Evolutionary conservation across 208 protist species (phyloP), one percentile per base, ranked within the genome.

Genomic region (Acanthamoeba divionensis): DNA sequence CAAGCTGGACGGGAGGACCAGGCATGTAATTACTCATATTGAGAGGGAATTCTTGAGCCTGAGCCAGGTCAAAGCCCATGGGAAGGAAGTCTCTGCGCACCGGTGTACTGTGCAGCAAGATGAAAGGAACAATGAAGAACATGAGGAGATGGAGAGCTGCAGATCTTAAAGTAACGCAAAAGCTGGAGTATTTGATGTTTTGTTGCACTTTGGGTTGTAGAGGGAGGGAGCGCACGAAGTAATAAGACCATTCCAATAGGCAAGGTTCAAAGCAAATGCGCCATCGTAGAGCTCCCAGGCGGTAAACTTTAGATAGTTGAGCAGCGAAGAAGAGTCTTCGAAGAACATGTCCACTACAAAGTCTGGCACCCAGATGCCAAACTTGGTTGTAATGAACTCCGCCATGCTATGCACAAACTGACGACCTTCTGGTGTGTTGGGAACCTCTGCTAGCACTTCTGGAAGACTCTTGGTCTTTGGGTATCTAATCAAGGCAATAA

Each of bases 261-360:
- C 80, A 7, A 89, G 36, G 80, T 89, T 89, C 24, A 89, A 10
- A 36, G 80, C 80, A 6, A 44, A 29, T 12, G 55, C 41, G 10
- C 80, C 80, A 24, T 89, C 55, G 41, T 89, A 89, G 26, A 89
- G 62, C 31, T 89, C 60, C 38, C 21, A 44, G 12, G 45, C 41
- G 36, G 60, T 89, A 38, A 89, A 33, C 60, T 66, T 71, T 29
- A 89, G 62, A 15, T 73, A 89, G 62, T 89, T 89, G 15, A 89
- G 60, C 45, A 89, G 55, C 60, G 50, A 89, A 63, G 45, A 62
- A 50, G 45, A 62, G 41, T 89, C 80, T 45, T 73, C 57, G 62
- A 89, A 89, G 44, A 89, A 66, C 18, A 66, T 44, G 57, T 89
- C 80, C 3, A 89, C 24, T 15, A 73, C 60, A 55, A 89, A 89